Conservation (phyloP, 2,329 filamentous ascomycete species). For the Colletotrichum sp. region DNA sequence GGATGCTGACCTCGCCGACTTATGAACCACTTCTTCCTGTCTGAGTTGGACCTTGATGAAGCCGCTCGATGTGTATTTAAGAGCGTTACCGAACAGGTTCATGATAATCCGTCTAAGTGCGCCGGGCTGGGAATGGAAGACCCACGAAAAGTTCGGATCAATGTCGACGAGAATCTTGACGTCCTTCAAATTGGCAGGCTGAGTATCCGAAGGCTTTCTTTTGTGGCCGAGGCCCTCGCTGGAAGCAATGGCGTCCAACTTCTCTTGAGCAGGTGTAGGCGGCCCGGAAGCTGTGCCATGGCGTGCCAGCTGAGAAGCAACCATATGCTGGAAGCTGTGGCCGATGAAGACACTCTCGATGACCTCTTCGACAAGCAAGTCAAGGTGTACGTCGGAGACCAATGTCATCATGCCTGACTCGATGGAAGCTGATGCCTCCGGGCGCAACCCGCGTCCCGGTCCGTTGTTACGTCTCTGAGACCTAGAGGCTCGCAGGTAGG, state of each 20-base stretch:
- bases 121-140: constrained; percentile 59
- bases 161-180: constrained; percentile 55
- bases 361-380: constrained; percentile 40
- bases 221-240: constrained; percentile 4
- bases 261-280: constrained; percentile 18
- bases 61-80: constrained; percentile 56
- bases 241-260: constrained; percentile 20
- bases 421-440: constrained; percentile 10
- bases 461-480: constrained; percentile 24
- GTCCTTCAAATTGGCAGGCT: constrained; percentile 24
- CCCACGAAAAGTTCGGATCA: constrained; percentile 49
- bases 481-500: constrained; percentile 23
- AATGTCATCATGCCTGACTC: constrained; percentile 31
- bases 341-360: constrained; percentile 44
- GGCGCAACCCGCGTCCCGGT: background rate
- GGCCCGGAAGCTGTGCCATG: constrained; percentile 29
- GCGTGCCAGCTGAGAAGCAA: constrained; percentile 31
- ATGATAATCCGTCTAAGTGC: constrained; percentile 55
- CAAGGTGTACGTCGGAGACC: constrained; percentile 36
- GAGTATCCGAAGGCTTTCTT: background rate
- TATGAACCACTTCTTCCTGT: constrained; percentile 22
- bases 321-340: constrained; percentile 37
- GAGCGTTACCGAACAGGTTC: constrained; percentile 58
- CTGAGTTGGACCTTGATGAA: constrained; percentile 43
- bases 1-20: constrained; percentile 24